These are phyloP conservation scores for Phaeoacremonium minimum DNA, from an alignment of 2,329 filamentous ascomycete species.

Conservation along the genomic window DNA sequence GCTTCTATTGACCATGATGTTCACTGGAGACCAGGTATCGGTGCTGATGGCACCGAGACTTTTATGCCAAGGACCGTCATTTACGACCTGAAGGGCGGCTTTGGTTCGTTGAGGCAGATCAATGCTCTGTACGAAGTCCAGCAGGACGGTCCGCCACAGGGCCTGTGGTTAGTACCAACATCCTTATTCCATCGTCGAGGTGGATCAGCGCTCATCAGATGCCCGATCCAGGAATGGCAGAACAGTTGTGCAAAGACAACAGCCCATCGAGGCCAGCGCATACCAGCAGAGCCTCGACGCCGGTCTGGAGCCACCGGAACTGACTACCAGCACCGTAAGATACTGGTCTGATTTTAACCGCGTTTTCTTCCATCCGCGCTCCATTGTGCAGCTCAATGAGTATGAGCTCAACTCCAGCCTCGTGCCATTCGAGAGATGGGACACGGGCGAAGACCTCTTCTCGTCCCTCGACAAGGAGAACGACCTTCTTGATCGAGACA, in stretches of 20 bases:
- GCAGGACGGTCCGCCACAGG: slow-evolving; percentile 21
- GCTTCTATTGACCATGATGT: slow-evolving; percentile 76
- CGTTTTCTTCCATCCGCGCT: slow-evolving; percentile 84
- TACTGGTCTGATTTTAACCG: slow-evolving; percentile 97
- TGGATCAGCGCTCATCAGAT: not conserved
- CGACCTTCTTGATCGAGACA: slow-evolving; percentile 85
- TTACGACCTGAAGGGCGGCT: slow-evolving; percentile 92
- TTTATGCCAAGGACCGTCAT: slow-evolving; percentile 88
- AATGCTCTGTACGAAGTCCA: slow-evolving; percentile 77
- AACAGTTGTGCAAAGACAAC: slow-evolving; percentile 64
- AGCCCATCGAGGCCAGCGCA: slow-evolving; percentile 62
- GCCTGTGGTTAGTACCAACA: slow-evolving; percentile 30
- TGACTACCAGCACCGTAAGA: slow-evolving; percentile 69
- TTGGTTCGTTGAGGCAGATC: slow-evolving; percentile 81
- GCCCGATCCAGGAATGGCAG: slow-evolving; percentile 55
- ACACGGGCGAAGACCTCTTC: slow-evolving; percentile 72
- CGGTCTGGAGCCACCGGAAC: slow-evolving; percentile 57
- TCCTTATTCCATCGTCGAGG: slow-evolving; percentile 4
- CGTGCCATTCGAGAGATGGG: slow-evolving; percentile 78
- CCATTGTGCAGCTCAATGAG: slow-evolving; percentile 81
- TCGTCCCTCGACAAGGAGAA: slow-evolving; percentile 69
- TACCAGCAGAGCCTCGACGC: slow-evolving; percentile 79
- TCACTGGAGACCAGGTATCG: slow-evolving; percentile 81
- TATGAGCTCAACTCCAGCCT: slow-evolving; percentile 77
- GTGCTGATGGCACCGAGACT: slow-evolving; percentile 80